These are phyloP conservation scores for Yamadazyma philogaea DNA, from an alignment of 805 yeast species.

Conservation along the genomic window DNA sequence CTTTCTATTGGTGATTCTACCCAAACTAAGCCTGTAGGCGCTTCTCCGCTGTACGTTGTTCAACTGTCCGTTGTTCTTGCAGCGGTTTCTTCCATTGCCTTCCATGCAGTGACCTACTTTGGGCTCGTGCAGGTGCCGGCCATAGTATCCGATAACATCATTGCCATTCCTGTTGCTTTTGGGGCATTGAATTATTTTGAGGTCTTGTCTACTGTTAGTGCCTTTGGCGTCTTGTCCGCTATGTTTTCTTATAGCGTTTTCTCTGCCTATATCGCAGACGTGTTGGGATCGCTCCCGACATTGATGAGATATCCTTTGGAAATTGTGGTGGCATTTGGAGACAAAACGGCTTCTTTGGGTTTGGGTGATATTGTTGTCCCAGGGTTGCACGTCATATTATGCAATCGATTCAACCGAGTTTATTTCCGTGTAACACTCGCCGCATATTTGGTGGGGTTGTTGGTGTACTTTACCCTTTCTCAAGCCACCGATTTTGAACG, in stretches of 20 bases:
- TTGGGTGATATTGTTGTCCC: constrained; percentile 68
- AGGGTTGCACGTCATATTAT: constrained; percentile 49
- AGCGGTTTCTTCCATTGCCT: background rate
- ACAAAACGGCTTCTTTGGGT: constrained; percentile 45
- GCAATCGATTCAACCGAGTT: constrained; percentile 48
- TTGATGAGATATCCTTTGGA: constrained; percentile 54
- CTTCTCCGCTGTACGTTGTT: constrained; percentile 3
- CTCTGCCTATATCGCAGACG: constrained; percentile 61
- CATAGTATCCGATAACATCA: background rate
- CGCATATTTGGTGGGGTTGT: constrained; percentile 48
- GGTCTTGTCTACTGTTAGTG: background rate
- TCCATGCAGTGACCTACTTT: background rate
- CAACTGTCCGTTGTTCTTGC: background rate
- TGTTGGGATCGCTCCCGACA: constrained; percentile 64
- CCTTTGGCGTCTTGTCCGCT: constrained; percentile 38
- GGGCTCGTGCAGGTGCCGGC: background rate
- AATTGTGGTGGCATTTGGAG: constrained; percentile 39
- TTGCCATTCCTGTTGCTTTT: background rate
- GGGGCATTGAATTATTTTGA: background rate
- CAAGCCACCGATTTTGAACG: constrained; percentile 47
- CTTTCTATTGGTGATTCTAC: background rate
- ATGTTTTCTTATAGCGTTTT: constrained; percentile 62
- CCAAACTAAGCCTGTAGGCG: background rate
- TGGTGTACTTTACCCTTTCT: constrained; percentile 40
- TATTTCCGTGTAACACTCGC: constrained; percentile 47